These are phyloP conservation scores for Effrenium voratum DNA, from an alignment of 73 alveolate species.

Conservation along the genomic window DNA sequence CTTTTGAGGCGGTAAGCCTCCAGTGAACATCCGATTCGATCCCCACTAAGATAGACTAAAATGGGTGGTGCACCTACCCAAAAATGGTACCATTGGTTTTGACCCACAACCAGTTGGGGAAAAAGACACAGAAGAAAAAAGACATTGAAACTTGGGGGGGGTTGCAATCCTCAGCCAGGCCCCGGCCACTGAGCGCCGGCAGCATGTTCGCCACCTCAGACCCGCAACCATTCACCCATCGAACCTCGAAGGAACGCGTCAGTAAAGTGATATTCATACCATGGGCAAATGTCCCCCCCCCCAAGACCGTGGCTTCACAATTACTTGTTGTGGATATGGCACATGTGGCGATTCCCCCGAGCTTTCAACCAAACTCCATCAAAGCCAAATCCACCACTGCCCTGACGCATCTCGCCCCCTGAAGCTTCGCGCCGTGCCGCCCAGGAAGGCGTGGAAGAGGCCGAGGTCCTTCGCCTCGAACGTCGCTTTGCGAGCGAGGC, in stretches of 20 bases:
- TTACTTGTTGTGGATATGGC: neutral
- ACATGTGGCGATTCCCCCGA: neutral
- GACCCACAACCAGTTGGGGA: neutral
- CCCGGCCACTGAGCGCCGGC: constrained; percentile 39
- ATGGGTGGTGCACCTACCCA: neutral
- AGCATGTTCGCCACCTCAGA: constrained; percentile 68
- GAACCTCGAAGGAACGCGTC: neutral
- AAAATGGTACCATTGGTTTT: neutral
- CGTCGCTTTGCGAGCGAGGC: neutral
- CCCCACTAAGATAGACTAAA: neutral
- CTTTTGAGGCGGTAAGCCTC: neutral
- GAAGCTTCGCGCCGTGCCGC: constrained; percentile 8
- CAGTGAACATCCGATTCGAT: neutral
- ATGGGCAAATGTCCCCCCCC: neutral
- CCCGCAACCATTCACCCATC: too few relatives aligned
- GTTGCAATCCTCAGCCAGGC: neutral
- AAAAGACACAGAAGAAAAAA: neutral
- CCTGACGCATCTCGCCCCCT: too few relatives aligned
- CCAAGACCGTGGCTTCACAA: neutral
- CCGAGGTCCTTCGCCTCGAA: neutral
- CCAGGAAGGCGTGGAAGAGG: neutral
- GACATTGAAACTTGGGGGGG: neutral
- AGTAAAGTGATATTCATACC: neutral
- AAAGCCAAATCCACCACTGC: neutral
- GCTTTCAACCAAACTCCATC: neutral